Base-by-base conservation (phyloP, 257 asterid genomes). In the Solanum clarkiae region DNA sequence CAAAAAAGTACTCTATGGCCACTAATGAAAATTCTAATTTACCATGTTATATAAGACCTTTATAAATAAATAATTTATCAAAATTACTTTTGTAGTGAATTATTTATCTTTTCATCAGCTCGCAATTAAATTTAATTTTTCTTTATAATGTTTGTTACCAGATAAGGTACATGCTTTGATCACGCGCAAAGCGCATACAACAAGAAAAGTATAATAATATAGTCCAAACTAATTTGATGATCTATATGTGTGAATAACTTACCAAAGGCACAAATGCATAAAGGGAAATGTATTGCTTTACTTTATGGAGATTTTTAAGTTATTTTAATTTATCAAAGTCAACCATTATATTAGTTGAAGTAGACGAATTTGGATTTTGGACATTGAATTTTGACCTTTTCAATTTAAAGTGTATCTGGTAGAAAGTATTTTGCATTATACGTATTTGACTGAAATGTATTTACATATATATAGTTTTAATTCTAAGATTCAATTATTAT, bases 321-420 rank as follows among this genome's bases (percentile, higher is more conserved):
- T 11, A 49, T 13, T 75, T 72, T 15, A 60, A 14, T 14, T 13
- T 22, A 49, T 49, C 54, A 68, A 85, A 89, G 86, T 86, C 87
- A 89, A 88, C 84, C 24, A 49, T 75, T 22, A 75, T n/a, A 51
- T 83, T 47, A 86, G 80, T 79, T 75, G 72, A 85, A 51, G 7
- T 16, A 65, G 81, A 87, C 87, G 86, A 83, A 36, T 54, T 57
- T 60, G 68, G n/a, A 86, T 53, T 54, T 57, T 60, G 68, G 36
- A 86, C 53, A 86, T 75, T 87, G 82, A 65, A 26, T 81, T 22
- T 87, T 69, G 88, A 88, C 87, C 53, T 32, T 56, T 66, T 56
- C 16, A 3, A 7, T 54, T 24, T 5, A 6, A 18, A 42, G 40
- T 47, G 20, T 14, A n/a, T n/a, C n/a, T 74, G 10, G 22, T 49